Evolutionary conservation across 2,329 filamentous ascomycete species (phyloP).

Genomic region (Madurella mycetomatis): DNA sequence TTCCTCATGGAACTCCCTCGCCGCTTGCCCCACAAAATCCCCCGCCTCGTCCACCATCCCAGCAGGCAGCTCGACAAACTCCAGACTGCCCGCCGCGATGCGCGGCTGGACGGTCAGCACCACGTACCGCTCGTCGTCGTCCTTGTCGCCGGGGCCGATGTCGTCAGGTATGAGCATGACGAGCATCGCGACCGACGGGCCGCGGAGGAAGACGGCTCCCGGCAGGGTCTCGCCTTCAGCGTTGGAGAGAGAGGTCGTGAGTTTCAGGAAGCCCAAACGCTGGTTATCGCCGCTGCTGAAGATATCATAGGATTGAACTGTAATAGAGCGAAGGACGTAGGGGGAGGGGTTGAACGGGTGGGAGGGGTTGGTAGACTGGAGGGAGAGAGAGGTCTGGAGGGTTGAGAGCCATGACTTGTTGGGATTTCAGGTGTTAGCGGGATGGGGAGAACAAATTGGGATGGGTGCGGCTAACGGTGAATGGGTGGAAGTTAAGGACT

Average conservation of each 20-base stretch:
- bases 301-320: constrained; percentile 50
- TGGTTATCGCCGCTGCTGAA: constrained; percentile 39
- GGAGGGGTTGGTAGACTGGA: constrained; percentile 36
- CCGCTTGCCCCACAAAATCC: constrained; percentile 53
- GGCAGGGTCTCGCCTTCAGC: constrained; percentile 46
- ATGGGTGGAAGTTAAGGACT: constrained; percentile 45
- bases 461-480: constrained; percentile 37
- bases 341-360: constrained; percentile 53
- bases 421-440: neutral
- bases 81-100: constrained; percentile 50
- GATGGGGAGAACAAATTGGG: neutral
- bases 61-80: constrained; percentile 56
- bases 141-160: constrained; percentile 6
- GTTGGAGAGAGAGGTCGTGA: constrained; percentile 47
- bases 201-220: constrained; percentile 53
- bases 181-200: constrained; percentile 58
- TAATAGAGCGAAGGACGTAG: constrained; percentile 48
- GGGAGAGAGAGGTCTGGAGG: constrained; percentile 42
- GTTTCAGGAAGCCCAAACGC: constrained; percentile 53
- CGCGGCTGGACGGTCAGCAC: constrained; percentile 58
- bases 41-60: constrained; percentile 58
- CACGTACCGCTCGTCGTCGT: constrained; percentile 48
- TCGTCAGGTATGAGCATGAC: constrained; percentile 54
- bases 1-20: constrained; percentile 58
- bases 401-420: constrained; percentile 46